phyloP scores from a whole-genome alignment of 1,139 yeast genomes.

The Lodderomyces pseudojiufengensis region DNA sequence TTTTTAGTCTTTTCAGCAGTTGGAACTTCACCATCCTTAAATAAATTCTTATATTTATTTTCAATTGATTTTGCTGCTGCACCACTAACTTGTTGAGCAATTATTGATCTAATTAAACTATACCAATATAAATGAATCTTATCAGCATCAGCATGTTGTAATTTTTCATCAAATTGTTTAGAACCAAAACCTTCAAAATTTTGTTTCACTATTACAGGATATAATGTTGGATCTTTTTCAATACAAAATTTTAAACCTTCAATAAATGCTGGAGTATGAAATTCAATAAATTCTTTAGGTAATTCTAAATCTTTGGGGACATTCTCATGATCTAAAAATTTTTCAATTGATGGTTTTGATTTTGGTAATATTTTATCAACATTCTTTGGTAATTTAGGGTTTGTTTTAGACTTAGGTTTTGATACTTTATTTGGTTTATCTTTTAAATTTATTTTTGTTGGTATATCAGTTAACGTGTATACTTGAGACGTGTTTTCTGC shows the following conservation, averaged over 20 bases:
- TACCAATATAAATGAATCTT: slow-evolving; percentile 41
- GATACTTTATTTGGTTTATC: background rate
- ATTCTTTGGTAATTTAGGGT: background rate
- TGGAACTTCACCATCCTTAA: slow-evolving; percentile 41
- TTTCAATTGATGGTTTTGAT: slow-evolving; percentile 19
- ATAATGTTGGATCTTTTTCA: slow-evolving; percentile 40
- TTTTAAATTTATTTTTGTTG: slow-evolving; percentile 2
- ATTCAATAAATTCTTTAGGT: slow-evolving; percentile 37
- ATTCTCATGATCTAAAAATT: slow-evolving; percentile 22
- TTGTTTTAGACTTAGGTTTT: slow-evolving; percentile 1
- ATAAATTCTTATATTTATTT: slow-evolving; percentile 37
- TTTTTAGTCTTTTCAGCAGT: slow-evolving; percentile 46
- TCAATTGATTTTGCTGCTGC: slow-evolving; percentile 71
- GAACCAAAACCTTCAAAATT: slow-evolving; percentile 24
- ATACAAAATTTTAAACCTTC: slow-evolving; percentile 41
- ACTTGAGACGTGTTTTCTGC: slow-evolving; percentile 8
- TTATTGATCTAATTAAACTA: slow-evolving; percentile 42
- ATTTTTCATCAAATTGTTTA: slow-evolving; percentile 8
- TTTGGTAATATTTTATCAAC: too few species aligned
- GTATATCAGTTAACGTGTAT: slow-evolving; percentile 4
- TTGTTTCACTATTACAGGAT: slow-evolving; percentile 27
- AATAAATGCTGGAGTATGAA: slow-evolving; percentile 44
- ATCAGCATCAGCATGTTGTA: slow-evolving; percentile 14
- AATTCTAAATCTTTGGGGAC: slow-evolving; percentile 27
- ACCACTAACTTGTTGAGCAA: slow-evolving; percentile 85